Base-by-base conservation (phyloP, 108 stramenopile species). In the Pseudonitzschia delicatissima region DNA sequence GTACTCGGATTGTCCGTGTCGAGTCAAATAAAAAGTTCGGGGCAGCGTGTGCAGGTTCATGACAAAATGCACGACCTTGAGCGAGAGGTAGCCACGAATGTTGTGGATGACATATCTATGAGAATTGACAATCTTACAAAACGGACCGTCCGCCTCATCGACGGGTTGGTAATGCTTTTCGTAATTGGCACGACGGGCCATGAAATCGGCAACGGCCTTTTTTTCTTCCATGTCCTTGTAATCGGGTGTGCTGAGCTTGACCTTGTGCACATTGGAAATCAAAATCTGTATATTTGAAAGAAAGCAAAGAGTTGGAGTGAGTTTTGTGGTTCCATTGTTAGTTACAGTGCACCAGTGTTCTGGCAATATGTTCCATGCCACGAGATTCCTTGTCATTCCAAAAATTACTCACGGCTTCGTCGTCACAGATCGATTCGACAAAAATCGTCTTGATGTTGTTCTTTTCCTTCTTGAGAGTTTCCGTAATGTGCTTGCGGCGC, bases 1-100 rank as follows among this genome's bases (percentile, higher is more conserved):
- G 87, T 97, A 99, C 69, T 96, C 87, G 15, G 92, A 95, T 78
- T 99, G 97, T 33, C 99, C 99, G 79, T 99, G 99, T 20, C 99
- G 90, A 5, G 95, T 96, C 68, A 99, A 80, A 70, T 93, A 99
- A 69, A 95, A 97, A 8, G 87, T 88, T 26, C 94, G 82, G 42
- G 90, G 83, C 9, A 88, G 73, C 3, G 86, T 89, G 64, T 95
- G 96, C 58, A 97, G 70, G 51, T 95, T 95, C 93, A 95, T 97
- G 55, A 97, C 83, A 74, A 95, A 97, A 45, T 95, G 92, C 21
- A 93, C 91, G 29, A 97, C 80, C 77, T 95, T 95, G 21, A 90
- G 79, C 9, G 89, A 80, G 27, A 97, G 57, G 62, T 94, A 94
- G 5, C 96, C 96, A 9, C 93, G 82, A 65, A 92, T 83, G 48